phyloP scores from a whole-genome alignment of 257 asterid species.

The Echites panduratus region DNA sequence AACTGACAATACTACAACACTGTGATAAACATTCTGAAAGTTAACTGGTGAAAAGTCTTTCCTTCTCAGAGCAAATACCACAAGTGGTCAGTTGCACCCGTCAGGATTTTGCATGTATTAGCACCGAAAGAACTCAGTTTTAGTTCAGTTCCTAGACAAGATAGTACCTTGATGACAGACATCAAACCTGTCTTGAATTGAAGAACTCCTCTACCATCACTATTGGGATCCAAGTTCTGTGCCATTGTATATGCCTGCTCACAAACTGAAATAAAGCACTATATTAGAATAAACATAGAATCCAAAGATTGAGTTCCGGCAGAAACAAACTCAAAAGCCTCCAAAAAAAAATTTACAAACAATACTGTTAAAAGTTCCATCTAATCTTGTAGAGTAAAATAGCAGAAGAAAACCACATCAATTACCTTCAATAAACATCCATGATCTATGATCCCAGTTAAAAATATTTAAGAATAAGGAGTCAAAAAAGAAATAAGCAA shows the following conservation, averaged over 20 bases:
- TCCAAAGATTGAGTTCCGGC: not conserved
- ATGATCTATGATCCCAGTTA: not conserved
- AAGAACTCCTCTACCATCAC: conserved; percentile 96
- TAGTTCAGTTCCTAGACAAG: conserved; percentile 14
- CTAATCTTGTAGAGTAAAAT: not conserved
- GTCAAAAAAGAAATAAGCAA: not conserved
- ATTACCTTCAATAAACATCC: not conserved
- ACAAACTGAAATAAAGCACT: conserved; percentile 49
- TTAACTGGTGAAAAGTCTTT: not conserved
- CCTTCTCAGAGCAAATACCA: not conserved
- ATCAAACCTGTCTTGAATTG: conserved; percentile 96
- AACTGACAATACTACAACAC: not conserved
- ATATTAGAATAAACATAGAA: not conserved
- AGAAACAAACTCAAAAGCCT: not conserved
- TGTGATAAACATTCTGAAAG: not conserved
- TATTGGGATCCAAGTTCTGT: conserved; percentile 87
- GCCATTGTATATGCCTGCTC: conserved; percentile 99
- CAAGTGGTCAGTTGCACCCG: not conserved
- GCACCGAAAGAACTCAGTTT: conserved; percentile 9
- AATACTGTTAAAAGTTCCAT: not conserved
- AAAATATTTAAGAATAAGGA: not conserved
- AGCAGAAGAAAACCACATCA: not conserved
- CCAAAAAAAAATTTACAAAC: not conserved
- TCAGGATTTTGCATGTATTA: conserved; percentile 6
- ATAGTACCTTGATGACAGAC: conserved; percentile 91